Percentiles rank a stretch among this genome's conserved stretches.
phyloP scores from a whole-genome alignment of 257 asterid species.

The Solanum corneliomulleri region DNA sequence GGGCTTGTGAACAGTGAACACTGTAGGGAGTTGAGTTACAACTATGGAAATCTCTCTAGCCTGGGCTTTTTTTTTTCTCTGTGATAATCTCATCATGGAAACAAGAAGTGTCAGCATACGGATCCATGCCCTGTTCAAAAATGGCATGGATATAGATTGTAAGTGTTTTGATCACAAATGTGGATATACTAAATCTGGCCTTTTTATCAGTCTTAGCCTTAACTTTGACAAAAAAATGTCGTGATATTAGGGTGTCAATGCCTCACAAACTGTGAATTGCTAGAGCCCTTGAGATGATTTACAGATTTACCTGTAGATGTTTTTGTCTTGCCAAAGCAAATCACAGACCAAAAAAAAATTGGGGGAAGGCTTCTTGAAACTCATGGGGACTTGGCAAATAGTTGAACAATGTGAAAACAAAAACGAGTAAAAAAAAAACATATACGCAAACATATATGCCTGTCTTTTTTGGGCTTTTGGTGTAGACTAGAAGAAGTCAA shows the following conservation, averaged over 20 bases:
- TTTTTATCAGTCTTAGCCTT: not conserved
- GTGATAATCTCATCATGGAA: not conserved
- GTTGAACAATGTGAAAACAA: not conserved
- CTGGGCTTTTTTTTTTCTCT: not conserved
- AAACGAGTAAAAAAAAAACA: not conserved
- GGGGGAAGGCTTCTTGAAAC: not conserved
- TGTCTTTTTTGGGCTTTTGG: not conserved
- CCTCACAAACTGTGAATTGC: not conserved
- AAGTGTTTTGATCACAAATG: not conserved
- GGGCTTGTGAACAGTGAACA: not conserved
- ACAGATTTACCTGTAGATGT: not conserved
- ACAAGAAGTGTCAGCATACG: not conserved
- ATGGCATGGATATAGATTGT: not conserved
- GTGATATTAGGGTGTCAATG: not conserved
- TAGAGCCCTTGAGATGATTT: not conserved
- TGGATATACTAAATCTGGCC: not conserved
- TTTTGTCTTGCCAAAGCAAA: not conserved
- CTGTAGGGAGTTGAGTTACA: not conserved
- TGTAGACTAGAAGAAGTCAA: not conserved
- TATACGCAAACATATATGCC: not conserved
- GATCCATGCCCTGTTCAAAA: not conserved
- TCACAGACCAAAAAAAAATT: not conserved
- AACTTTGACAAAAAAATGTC: not conserved
- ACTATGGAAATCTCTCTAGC: not conserved
- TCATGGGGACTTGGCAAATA: not conserved